These are phyloP conservation scores for Allium fistulosum DNA, from an alignment of 106 monocot species.

Conservation along the genomic window DNA sequence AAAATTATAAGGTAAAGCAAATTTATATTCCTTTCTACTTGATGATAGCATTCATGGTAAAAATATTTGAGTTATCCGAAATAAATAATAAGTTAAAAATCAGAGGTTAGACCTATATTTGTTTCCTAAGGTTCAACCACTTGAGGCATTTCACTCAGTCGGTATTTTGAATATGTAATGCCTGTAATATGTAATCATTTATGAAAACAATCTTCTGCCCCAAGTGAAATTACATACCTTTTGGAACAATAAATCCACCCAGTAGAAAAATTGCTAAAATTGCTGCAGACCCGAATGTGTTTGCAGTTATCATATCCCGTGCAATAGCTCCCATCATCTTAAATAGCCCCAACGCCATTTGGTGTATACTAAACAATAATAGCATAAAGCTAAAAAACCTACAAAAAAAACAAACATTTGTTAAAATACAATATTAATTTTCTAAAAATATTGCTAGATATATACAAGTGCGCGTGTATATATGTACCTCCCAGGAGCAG, in stretches of 20 bases:
- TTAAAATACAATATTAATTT: no score
- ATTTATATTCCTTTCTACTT: no score
- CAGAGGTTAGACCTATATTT: no score
- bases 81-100: no score
- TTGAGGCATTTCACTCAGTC: no score
- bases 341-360: slow-evolving; percentile 55
- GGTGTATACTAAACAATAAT: slow-evolving; percentile 38
- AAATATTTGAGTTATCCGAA: no score
- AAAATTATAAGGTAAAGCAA: no score
- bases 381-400: slow-evolving; percentile 23
- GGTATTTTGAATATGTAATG: background rate
- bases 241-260: slow-evolving; percentile 43
- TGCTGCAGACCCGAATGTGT: slow-evolving; percentile 48
- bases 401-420: no score
- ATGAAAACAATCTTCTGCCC: background rate
- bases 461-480: background rate
- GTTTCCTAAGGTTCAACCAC: no score
- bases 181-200: background rate
- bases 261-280: slow-evolving; percentile 30
- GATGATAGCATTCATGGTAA: no score
- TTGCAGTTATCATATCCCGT: slow-evolving; percentile 34
- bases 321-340: slow-evolving; percentile 45
- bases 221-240: slow-evolving; percentile 14
- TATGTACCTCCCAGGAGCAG: slow-evolving; percentile 23
- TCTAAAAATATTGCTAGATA: no score